Evolutionary conservation across 108 stramenopile genomes (phyloP), one percentile per base, ranked within the genome.

Genomic region (Fragilaria crotonensis): DNA sequence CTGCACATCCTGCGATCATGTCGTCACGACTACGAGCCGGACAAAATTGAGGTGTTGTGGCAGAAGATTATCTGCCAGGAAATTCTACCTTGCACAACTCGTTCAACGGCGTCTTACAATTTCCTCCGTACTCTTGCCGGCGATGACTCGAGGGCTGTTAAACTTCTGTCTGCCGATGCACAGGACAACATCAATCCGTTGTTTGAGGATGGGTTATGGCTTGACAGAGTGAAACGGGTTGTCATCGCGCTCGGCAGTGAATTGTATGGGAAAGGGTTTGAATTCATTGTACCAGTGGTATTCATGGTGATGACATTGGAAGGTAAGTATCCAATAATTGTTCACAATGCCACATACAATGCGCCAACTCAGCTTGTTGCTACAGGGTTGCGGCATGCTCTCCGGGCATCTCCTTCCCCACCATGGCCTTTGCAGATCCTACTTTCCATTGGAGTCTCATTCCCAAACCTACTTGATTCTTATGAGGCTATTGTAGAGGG

Each of bases 161-260:
- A 47, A 30, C 61, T 62, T 46, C 50, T 76, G 17, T 33, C 69
- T 22, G 59, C 52, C 63, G 52, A 19, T 23, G 45, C 57, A 9
- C 52, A 57, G 25, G 52, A 50, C 20, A 33, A 54, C 45, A 51
- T 33, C 17, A 49, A 60, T 51, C 65, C 57, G 1, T 29, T 72
- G 25, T 93, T 93, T 65, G 92, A 93, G 30, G 60, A 81, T 22
- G 86, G 88, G 25, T 66, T 50, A 23, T 93, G 92, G 92, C 66
- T 86, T 28, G 57, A 69, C 11, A 56, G 48, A 5, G 54, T 93
- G 17, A 71, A 71, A 60, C 64, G 53, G 32, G 68, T 66, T 26
- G 70, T 93, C 5, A 51, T 75, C 19, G 28, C 58, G 14, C 59
- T 89, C 11, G 92, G 92, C 17, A 75, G 51, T 50, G 79, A 88